Conservation (phyloP, 768 basidiomycete genomes). For the Rhodotorula graminis region DNA sequence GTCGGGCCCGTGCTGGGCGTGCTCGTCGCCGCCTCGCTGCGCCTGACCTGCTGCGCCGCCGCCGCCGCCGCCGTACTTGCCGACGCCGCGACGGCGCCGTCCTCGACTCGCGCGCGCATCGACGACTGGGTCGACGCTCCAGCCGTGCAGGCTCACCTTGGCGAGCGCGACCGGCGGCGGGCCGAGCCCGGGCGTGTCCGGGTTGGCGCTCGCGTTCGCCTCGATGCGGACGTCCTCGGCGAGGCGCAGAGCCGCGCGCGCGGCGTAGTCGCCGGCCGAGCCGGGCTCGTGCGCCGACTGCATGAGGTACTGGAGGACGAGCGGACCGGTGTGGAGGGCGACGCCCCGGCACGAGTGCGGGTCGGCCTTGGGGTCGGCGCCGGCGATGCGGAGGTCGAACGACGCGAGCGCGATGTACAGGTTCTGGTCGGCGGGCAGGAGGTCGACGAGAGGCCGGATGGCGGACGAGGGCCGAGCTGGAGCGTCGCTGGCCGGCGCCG, state of each 20-base stretch:
- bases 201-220: conserved; percentile 43
- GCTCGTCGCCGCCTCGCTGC: background rate
- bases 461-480: background rate
- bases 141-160: conserved; percentile 18
- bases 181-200: background rate
- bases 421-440: conserved; percentile 58
- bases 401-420: conserved; percentile 59
- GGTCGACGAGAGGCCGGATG: conserved; percentile 43
- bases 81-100: background rate
- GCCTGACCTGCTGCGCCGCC: background rate
- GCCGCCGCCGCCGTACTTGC: no score
- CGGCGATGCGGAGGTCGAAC: conserved; percentile 64
- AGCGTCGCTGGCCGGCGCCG: background rate
- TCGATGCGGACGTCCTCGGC: conserved; percentile 45
- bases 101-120: conserved; percentile 29
- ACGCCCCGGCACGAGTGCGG: conserved; percentile 66
- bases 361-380: conserved; percentile 73
- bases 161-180: conserved; percentile 13
- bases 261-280: conserved; percentile 26
- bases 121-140: conserved; percentile 38
- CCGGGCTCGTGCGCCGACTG: conserved; percentile 40
- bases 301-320: conserved; percentile 58
- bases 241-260: conserved; percentile 44
- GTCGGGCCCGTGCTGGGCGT: background rate
- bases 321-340: conserved; percentile 56